Conservation (phyloP, 441 rosid species). For the Mallotus repandus region DNA sequence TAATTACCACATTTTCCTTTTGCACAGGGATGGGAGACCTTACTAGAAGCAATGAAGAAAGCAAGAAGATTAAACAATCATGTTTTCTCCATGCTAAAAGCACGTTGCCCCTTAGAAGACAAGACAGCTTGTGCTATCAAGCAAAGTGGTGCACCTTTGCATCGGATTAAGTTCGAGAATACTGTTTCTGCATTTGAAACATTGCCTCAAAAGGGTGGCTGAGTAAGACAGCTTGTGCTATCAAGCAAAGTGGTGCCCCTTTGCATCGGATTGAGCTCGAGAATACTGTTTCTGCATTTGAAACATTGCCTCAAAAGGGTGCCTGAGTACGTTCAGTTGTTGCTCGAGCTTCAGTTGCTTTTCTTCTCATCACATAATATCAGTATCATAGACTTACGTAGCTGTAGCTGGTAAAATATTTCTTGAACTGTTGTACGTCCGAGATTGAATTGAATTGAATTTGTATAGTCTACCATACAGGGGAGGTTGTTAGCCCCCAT, state of each 20-base stretch:
- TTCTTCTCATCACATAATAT: background rate
- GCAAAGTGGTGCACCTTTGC: constrained; percentile 96
- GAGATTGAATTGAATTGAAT: background rate
- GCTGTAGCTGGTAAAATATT: background rate
- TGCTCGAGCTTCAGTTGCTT: constrained; percentile 8
- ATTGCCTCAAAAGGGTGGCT: constrained; percentile 89
- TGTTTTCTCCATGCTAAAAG: constrained; percentile 97
- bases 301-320: constrained; percentile 94
- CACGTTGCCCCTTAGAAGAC: constrained; percentile 96
- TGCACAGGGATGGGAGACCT: constrained; percentile 85
- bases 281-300: constrained; percentile 96
- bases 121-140: constrained; percentile 94
- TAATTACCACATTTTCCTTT: background rate
- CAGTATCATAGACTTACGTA: background rate
- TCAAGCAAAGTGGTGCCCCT: constrained; percentile 97
- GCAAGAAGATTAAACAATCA: constrained; percentile 95
- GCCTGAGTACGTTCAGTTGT: constrained; percentile 32
- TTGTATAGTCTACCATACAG: background rate
- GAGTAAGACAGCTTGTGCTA: constrained; percentile 75
- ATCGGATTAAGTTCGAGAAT: constrained; percentile 91
- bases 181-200: constrained; percentile 97
- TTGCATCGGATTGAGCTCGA: constrained; percentile 88
- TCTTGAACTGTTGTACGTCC: background rate
- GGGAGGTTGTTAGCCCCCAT: background rate
- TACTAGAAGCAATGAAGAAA: constrained; percentile 96